Evolutionary conservation across 371 early-diverging fungal species (phyloP).

Genomic region (Globomyces sp.): DNA sequence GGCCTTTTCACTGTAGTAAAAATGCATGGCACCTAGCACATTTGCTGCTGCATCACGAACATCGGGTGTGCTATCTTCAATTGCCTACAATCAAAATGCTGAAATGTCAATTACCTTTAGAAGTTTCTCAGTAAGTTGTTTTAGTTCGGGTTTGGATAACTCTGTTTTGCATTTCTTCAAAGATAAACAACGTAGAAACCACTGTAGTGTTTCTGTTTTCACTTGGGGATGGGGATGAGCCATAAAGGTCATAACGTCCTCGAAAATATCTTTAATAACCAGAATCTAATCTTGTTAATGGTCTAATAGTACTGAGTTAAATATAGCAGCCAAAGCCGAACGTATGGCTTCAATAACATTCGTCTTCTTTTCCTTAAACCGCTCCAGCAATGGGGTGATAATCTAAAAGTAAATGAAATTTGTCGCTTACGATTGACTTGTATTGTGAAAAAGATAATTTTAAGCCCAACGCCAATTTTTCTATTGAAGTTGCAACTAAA

Average conservation of each 20-base stretch:
- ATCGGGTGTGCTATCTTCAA: conserved; percentile 79
- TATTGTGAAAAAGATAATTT: conserved; percentile 76
- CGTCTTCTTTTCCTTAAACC: conserved; percentile 90
- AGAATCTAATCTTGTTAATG: neutral
- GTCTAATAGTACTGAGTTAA: conserved; percentile 50
- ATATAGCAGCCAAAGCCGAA: conserved; percentile 80
- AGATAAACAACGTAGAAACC: conserved; percentile 66
- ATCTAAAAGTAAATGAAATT: no score
- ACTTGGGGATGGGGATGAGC: conserved; percentile 93
- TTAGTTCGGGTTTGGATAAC: conserved; percentile 69
- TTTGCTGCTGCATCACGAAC: conserved; percentile 88
- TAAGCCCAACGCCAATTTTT: conserved; percentile 78
- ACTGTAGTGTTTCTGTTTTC: conserved; percentile 68
- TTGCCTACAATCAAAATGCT: no score
- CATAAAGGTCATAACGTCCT: conserved; percentile 66
- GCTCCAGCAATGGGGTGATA: conserved; percentile 74
- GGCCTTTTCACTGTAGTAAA: conserved; percentile 78
- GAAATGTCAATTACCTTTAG: conserved; percentile 53
- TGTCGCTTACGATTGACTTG: conserved; percentile 52
- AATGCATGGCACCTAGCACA: conserved; percentile 86
- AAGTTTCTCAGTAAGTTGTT: conserved; percentile 69
- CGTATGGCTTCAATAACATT: conserved; percentile 80
- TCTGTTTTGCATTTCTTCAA: conserved; percentile 53
- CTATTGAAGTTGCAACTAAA: conserved; percentile 79
- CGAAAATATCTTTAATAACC: conserved; percentile 58